Evolutionary conservation across 140 eudicot genomes (phyloP).

Genomic region (Senecio squalidus): DNA sequence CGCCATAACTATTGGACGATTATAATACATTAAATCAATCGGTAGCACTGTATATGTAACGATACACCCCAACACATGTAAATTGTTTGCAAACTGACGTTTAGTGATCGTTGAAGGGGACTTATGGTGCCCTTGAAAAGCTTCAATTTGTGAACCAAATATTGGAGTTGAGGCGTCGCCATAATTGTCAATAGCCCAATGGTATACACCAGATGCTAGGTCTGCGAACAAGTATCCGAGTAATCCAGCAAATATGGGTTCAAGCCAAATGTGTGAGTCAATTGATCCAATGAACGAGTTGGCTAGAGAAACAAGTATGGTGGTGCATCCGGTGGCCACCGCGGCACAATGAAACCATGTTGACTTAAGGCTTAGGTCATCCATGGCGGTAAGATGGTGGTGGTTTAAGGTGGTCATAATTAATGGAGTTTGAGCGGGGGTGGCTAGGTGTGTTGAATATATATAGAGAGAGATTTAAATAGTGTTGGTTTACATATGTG

Average conservation of each 20-base stretch:
- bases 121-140: slow-evolving; percentile 21
- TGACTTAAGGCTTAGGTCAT: slow-evolving; percentile 16
- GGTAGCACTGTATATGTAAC: slow-evolving; percentile 11
- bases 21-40: slow-evolving; percentile 1
- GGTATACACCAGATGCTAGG: slow-evolving; percentile 31
- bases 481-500: too few species aligned
- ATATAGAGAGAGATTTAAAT: too few species aligned
- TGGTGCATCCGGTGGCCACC: slow-evolving; percentile 32
- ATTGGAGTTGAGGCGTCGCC: slow-evolving; percentile 29
- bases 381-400: too few species aligned
- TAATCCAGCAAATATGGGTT: slow-evolving; percentile 14
- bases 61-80: slow-evolving; percentile 11
- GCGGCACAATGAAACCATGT: slow-evolving; percentile 31
- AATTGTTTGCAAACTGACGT: slow-evolving; percentile 18
- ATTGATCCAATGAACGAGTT: slow-evolving; percentile 11
- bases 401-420: too few species aligned
- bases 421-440: too few species aligned
- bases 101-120: slow-evolving; percentile 22
- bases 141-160: slow-evolving; percentile 26
- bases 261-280: slow-evolving; percentile 24
- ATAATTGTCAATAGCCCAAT: slow-evolving; percentile 34
- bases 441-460: too few species aligned
- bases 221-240: slow-evolving; percentile 29
- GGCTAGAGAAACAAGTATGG: slow-evolving; percentile 23
- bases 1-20: slow-evolving; percentile 16